Conservation (phyloP, 345 rosid genomes). For the Salix exigua region DNA sequence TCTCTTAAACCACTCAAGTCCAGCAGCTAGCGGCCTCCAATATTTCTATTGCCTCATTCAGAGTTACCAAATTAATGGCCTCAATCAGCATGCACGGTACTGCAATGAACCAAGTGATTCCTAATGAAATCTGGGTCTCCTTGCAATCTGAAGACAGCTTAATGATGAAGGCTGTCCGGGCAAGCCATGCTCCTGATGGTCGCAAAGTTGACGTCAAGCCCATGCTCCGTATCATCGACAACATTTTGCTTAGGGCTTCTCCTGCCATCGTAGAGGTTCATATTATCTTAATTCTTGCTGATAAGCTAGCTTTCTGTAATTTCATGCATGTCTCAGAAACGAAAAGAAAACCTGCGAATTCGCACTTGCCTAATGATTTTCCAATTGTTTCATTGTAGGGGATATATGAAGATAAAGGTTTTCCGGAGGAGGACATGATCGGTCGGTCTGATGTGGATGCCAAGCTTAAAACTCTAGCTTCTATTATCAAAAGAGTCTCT, state of each 20-base stretch:
- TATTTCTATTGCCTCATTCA: too few relatives aligned
- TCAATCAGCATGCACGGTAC: too few relatives aligned
- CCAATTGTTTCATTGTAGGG: constrained; percentile 16
- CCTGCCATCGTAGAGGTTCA: constrained; percentile 27
- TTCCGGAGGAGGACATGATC: constrained; percentile 21
- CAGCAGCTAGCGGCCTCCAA: too few relatives aligned
- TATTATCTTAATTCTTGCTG: neutral
- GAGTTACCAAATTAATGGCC: too few relatives aligned
- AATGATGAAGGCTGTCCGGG: constrained; percentile 40
- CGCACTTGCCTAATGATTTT: too few relatives aligned
- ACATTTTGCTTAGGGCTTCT: constrained; percentile 32
- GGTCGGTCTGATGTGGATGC: constrained; percentile 15
- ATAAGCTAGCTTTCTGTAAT: too few relatives aligned
- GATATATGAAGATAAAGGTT: constrained; percentile 4
- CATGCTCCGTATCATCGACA: constrained; percentile 35
- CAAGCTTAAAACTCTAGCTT: constrained; percentile 35
- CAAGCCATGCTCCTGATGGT: constrained; percentile 51
- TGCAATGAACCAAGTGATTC: neutral
- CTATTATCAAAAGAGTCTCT: constrained; percentile 31
- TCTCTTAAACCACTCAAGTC: too few relatives aligned
- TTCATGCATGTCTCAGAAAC: too few relatives aligned
- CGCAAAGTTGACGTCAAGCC: constrained; percentile 34
- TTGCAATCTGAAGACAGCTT: constrained; percentile 28
- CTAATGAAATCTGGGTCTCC: neutral
- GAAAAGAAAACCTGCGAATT: too few relatives aligned